phyloP scores from a whole-genome alignment of 2,329 filamentous ascomycete genomes.

The Alternaria sp. region DNA sequence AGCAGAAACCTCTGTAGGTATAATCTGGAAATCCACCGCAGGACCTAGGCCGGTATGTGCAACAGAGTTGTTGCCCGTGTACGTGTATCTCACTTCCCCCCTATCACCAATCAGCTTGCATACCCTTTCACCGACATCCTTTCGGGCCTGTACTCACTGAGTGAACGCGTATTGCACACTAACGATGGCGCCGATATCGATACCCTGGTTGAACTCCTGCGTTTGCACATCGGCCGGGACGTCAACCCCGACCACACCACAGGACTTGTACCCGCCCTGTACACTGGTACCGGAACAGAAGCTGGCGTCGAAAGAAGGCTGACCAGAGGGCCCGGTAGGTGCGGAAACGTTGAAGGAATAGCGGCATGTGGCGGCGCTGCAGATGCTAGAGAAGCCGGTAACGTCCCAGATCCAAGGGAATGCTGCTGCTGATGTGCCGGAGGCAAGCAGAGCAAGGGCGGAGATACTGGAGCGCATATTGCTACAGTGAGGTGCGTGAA shows the following conservation, averaged over 20 bases:
- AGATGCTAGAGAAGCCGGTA: constrained; percentile 26
- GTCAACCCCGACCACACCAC: constrained; percentile 19
- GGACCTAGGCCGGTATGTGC: not conserved
- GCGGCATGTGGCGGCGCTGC: constrained; percentile 30
- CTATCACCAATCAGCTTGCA: not conserved
- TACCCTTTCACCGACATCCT: too few species aligned
- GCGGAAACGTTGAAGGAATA: constrained; percentile 30
- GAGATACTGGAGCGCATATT: constrained; percentile 24
- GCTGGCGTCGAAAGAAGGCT: constrained; percentile 25
- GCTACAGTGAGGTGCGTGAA: not conserved
- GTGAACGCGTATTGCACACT: constrained; percentile 24
- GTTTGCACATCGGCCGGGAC: constrained; percentile 19
- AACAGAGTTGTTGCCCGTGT: constrained; percentile 5
- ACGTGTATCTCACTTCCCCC: constrained; percentile 8
- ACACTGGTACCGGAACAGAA: constrained; percentile 25
- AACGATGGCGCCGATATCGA: constrained; percentile 16
- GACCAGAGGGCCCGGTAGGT: constrained; percentile 15
- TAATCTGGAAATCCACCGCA: constrained; percentile 10
- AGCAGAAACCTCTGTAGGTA: constrained; percentile 18
- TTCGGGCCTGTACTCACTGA: constrained; percentile 11
- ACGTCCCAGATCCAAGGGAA: constrained; percentile 27
- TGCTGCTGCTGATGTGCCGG: constrained; percentile 11
- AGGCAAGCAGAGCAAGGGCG: constrained; percentile 18
- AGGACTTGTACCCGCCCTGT: constrained; percentile 25
- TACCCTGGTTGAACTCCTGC: constrained; percentile 23